A percentile compares a stretch with the other conserved stretches of the same genome.
phyloP scores from a whole-genome alignment of 2,329 filamentous ascomycete species.

The Sporothrix phasma region DNA sequence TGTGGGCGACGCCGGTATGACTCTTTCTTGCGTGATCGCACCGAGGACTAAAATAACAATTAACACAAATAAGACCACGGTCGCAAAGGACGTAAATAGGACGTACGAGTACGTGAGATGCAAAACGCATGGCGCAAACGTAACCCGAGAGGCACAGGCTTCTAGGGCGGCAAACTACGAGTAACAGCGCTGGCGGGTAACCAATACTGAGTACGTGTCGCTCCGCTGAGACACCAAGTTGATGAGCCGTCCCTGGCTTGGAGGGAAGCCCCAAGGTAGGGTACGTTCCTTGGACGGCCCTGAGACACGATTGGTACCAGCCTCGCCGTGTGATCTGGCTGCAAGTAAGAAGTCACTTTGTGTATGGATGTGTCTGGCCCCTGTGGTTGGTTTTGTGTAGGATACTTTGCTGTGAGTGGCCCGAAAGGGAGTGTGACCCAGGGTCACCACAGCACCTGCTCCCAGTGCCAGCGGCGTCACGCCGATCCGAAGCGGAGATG shows the following conservation, averaged over 20 bases:
- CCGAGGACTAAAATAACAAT: background rate
- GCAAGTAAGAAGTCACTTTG: background rate
- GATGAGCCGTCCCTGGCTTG: background rate
- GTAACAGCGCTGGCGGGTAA: background rate
- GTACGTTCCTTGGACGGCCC: background rate
- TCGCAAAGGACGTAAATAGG: conserved; percentile 3
- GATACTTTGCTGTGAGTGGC: background rate
- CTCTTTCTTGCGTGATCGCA: conserved; percentile 16
- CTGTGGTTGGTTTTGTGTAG: background rate
- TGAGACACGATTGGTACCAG: background rate
- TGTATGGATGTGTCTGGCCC: background rate
- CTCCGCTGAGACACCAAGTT: background rate
- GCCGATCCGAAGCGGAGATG: conserved; percentile 15
- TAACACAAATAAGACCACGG: background rate
- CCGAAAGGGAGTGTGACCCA: background rate
- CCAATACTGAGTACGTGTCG: too few species aligned
- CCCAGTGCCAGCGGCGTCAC: background rate
- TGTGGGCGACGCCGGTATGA: conserved; percentile 8
- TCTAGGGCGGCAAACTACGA: background rate
- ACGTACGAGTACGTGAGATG: background rate
- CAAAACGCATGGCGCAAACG: background rate
- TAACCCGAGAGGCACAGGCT: background rate
- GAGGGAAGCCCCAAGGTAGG: background rate
- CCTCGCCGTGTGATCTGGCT: background rate
- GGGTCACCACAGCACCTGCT: background rate